Evolutionary conservation across 2,329 filamentous ascomycete species (phyloP), one percentile per base, ranked within the genome.

Genomic region (Neofusicoccum kwambonambiense): DNA sequence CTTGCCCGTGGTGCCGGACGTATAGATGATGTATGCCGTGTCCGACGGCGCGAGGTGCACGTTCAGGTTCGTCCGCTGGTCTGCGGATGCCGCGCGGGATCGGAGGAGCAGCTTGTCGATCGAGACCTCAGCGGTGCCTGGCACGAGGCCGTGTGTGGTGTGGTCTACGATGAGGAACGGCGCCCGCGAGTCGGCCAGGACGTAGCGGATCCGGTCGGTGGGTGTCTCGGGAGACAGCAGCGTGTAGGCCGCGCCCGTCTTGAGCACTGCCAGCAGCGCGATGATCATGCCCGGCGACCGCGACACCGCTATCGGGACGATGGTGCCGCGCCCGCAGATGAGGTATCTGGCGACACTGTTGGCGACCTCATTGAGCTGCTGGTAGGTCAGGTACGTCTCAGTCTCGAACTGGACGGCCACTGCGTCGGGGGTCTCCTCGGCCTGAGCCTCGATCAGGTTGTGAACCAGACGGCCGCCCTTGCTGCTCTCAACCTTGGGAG

Each of bases 211-310:
- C 8, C 56, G 80, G 61, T 83, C 81, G 37, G 79, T 82, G 11
- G 83, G 74, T 0, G 19, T 19, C 1, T 61, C 56, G 13, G 56
- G 39, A n/a, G 19, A 34, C 17, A 61, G 22, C 8, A 61, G 11
- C 1, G 79, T 79, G 67, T 83, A 83, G 6, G 80, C 77, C 2
- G 76, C 80, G 7, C 82, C 82, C n/a, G 81, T 71, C 68, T 83
- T 74, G 51, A 69, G 44, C 3, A 74, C 67, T 1, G 71, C 73
- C 45, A 75, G 47, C 15, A 75, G n/a, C 4, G 54, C 42, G 1
- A 65, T 41, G 17, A 67, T 44, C 9, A 67, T 31, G 37, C 52
- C 39, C 19, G 61, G 19, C 12, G 66, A 69, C 19, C 73, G 71
- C 27, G 68, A 66, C 58, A 73, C 35, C 9, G 69, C 70, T n/a